These are phyloP conservation scores for Stereum hirsutum DNA, from an alignment of 1,284 basidiomycete species.

Conservation along the genomic window DNA sequence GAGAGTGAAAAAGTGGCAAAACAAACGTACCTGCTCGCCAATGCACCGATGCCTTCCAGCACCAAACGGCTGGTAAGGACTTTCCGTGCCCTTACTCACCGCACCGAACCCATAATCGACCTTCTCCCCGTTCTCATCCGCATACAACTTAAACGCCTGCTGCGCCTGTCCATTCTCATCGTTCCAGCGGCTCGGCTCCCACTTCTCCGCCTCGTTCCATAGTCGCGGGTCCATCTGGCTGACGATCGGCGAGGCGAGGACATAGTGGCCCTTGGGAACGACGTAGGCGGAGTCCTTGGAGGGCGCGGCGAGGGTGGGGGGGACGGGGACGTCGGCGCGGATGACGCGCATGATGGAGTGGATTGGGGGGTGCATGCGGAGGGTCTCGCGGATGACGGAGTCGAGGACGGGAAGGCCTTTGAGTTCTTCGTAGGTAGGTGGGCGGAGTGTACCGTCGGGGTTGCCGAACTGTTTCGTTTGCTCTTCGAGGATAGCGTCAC, in stretches of 20 bases:
- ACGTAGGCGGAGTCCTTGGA: slow-evolving; percentile 69
- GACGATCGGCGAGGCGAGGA: slow-evolving; percentile 86
- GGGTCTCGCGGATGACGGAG: slow-evolving; percentile 87
- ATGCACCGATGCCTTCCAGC: slow-evolving; percentile 94
- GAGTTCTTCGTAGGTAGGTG: slow-evolving; percentile 84
- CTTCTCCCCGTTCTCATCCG: slow-evolving; percentile 74
- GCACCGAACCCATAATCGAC: slow-evolving; percentile 94
- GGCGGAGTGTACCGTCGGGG: slow-evolving; percentile 72
- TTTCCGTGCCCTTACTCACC: slow-evolving; percentile 88
- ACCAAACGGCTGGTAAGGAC: slow-evolving; percentile 93
- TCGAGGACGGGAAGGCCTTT: slow-evolving; percentile 80
- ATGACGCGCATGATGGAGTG: slow-evolving; percentile 91
- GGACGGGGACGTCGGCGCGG: slow-evolving; percentile 77
- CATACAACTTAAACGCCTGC: slow-evolving; percentile 66
- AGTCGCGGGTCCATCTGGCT: slow-evolving; percentile 81
- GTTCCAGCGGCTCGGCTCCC: slow-evolving; percentile 83
- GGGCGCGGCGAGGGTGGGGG: slow-evolving; percentile 72
- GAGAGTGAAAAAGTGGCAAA: background rate
- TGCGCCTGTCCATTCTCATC: slow-evolving; percentile 72
- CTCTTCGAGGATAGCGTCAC: slow-evolving; percentile 80
- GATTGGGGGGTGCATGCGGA: slow-evolving; percentile 89
- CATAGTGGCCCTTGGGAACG: slow-evolving; percentile 87
- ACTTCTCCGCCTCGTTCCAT: slow-evolving; percentile 71
- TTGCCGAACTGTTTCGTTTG: slow-evolving; percentile 80
- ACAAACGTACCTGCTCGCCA: slow-evolving; percentile 68